phyloP scores from a whole-genome alignment of 2,329 filamentous ascomycete species.

The Ceratocystis eucalypticola region DNA sequence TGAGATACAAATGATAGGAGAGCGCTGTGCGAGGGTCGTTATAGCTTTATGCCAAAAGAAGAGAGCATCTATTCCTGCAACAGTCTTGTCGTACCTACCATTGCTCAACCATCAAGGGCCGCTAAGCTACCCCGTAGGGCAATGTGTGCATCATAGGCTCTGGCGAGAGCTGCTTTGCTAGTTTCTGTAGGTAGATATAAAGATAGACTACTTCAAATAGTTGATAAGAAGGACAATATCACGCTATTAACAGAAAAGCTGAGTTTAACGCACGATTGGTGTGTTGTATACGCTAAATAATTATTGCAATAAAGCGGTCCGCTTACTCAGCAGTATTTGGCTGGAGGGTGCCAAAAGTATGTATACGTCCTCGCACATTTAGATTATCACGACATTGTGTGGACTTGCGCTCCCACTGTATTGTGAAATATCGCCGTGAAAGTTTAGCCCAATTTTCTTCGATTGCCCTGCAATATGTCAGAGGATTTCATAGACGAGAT shows the following conservation, averaged over 20 bases:
- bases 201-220: no score
- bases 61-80: background rate
- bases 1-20: background rate
- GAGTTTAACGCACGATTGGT: no score
- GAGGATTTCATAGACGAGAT: slow-evolving; percentile 58
- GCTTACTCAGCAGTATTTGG: background rate
- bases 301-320: background rate
- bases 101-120: background rate
- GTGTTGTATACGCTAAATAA: no score
- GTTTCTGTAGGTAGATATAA: no score
- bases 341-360: background rate
- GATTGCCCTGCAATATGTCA: slow-evolving; percentile 30
- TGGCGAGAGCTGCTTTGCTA: no score
- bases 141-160: no score
- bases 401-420: background rate
- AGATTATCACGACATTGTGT: background rate
- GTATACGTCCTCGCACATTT: background rate
- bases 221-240: no score
- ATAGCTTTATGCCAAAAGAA: background rate
- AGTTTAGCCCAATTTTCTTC: background rate
- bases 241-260: no score
- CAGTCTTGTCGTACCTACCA: background rate
- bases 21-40: background rate
- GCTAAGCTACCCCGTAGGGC: no score
- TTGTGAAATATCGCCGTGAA: no score